Base-by-base conservation (phyloP, 139 green algal species). In the Tetradesmus obliquus region DNA sequence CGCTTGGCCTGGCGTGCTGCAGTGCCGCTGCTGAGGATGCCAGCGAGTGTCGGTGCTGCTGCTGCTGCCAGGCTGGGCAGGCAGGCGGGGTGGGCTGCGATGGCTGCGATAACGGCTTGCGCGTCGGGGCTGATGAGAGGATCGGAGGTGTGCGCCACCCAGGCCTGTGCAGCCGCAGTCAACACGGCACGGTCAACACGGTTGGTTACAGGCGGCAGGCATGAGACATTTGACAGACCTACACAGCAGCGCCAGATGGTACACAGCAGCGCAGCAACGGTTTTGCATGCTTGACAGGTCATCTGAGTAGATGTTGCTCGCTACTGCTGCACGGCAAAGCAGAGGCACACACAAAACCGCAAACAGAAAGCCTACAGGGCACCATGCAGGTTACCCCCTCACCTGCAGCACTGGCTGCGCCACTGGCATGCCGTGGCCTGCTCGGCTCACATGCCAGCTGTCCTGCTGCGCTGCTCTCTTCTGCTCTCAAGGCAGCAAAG, bases 121-220 rank as follows among this genome's bases (percentile, higher is more conserved):
- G 95, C 93, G 54, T 96, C 95, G 22, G 91, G 85, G n/a, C 90
- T 80, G n/a, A 98, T 88, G 54, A 98, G 88, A 3, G 96, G 96
- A 90, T 98, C 96, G 9, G 85, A 86, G 6, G 96, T 91, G 54
- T 98, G 88, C 22, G 84, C 55, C 2, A 93, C 87, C 96, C 96
- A 98, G 53, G 54, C 86, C 86, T 90, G 69, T 62, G 55, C 32
- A 45, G 32, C 32, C 32, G 32, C 32, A 45, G 32, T 45, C 32
- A 45, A 45, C 32, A 45, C 32, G 32, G 32, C 2, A 95, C 87
- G 13, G 80, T 72, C 45, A 98, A 91, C 79, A 94, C 76, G 8
- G 89, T 74, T 9, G 94, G 92, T 5, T 90, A 19, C 82, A 84
- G 3, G 85, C 53, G 88, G 71, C 82, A 5, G 19, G n/a, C 80